Evolutionary conservation across 768 basidiomycete genomes (phyloP).

Genomic region (Brasilioporus rufonigricans): DNA sequence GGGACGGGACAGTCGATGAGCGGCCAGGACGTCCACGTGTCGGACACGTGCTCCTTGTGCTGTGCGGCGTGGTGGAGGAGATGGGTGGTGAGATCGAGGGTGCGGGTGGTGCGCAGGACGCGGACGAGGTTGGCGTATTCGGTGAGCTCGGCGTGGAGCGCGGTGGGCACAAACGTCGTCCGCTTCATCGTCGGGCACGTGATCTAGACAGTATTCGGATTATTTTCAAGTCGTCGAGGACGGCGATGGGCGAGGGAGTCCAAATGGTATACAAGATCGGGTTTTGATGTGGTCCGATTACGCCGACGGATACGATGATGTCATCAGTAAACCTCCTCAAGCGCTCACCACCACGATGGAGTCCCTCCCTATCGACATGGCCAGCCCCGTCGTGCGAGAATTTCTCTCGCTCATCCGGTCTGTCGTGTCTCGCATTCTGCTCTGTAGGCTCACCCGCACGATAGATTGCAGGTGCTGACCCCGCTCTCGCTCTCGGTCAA

Average conservation of each 20-base stretch:
- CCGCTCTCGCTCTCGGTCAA: conserved; percentile 82
- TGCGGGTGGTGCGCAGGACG: conserved; percentile 53
- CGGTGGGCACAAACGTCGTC: conserved; percentile 44
- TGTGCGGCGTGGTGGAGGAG: conserved; percentile 33
- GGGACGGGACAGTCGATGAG: conserved; percentile 66
- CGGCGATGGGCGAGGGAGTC: too few species aligned
- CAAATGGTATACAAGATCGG: too few species aligned
- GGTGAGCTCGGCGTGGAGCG: conserved; percentile 60
- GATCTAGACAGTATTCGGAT: too few species aligned
- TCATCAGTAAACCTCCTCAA: conserved; percentile 3
- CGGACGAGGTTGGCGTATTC: conserved; percentile 69
- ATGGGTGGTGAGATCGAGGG: conserved; percentile 58
- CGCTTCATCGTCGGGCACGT: conserved; percentile 20
- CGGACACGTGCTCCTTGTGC: conserved; percentile 25
- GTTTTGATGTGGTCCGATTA: too few species aligned
- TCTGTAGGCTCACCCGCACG: not conserved
- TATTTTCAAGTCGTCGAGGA: too few species aligned
- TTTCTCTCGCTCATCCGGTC: conserved; percentile 64
- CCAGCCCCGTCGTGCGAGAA: conserved; percentile 60
- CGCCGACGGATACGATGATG: conserved; percentile 6
- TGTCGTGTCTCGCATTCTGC: not conserved
- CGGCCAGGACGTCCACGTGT: conserved; percentile 78
- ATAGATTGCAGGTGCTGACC: conserved; percentile 80
- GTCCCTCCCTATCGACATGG: conserved; percentile 53
- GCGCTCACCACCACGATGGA: conserved; percentile 44